These are phyloP conservation scores for Pichia sp. DNA, from an alignment of 1,139 yeast species.

Conservation along the genomic window DNA sequence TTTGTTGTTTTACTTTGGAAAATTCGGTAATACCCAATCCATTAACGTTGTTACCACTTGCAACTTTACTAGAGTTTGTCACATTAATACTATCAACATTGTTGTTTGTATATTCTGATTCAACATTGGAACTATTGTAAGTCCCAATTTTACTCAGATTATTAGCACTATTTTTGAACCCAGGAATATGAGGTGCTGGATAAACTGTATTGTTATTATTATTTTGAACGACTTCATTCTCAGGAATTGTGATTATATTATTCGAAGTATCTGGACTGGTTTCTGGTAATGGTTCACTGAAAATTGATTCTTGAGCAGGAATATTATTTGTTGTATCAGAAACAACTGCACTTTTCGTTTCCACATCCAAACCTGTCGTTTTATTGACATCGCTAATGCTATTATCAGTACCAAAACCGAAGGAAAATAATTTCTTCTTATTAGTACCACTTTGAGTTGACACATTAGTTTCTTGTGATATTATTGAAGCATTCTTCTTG, in stretches of 20 bases:
- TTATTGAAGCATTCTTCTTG: constrained; percentile 3
- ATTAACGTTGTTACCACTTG: neutral
- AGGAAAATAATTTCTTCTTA: constrained; percentile 7
- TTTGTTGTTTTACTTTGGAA: no score
- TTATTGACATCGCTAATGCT: neutral
- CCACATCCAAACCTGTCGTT: neutral
- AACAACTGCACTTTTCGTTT: neutral
- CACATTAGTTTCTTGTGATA: constrained; percentile 9
- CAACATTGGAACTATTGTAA: neutral
- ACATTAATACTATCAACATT: neutral
- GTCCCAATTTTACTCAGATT: neutral
- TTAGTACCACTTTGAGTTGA: neutral
- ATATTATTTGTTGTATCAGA: neutral
- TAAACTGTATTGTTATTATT: neutral
- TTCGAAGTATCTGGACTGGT: neutral
- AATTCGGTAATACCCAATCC: neutral
- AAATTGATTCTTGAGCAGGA: neutral
- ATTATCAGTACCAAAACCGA: constrained; percentile 1
- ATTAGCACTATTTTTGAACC: neutral
- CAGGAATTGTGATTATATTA: constrained; percentile 1
- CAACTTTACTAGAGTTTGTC: constrained; percentile 3
- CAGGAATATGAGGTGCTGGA: neutral
- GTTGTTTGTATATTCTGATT: neutral
- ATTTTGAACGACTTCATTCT: neutral
- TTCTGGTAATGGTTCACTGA: neutral